Percentiles rank a stretch among this genome's conserved stretches.
These are phyloP conservation scores for Russula earlei DNA, from an alignment of 768 basidiomycete species.

Conservation along the genomic window DNA sequence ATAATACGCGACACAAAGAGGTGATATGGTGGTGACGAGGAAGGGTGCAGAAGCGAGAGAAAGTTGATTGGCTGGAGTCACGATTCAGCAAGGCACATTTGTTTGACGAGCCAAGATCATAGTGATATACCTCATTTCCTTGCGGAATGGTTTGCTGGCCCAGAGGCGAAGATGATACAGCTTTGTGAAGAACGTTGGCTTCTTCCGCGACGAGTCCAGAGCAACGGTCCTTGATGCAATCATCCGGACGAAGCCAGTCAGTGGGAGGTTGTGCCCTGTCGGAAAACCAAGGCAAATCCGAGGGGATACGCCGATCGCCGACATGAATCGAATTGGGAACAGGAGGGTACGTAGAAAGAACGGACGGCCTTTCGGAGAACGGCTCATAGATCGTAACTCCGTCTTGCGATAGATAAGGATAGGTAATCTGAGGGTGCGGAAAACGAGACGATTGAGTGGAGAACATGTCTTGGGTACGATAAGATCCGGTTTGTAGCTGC, in stretches of 20 bases:
- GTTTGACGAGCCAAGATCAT: neutral
- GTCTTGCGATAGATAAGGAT: conserved; percentile 16
- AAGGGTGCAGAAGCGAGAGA: conserved; percentile 74
- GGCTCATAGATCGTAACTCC: conserved; percentile 43
- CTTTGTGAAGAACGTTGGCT: conserved; percentile 12
- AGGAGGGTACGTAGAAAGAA: conserved; percentile 31
- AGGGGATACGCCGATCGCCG: conserved; percentile 27
- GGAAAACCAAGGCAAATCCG: conserved; percentile 15
- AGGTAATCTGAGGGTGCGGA: conserved; percentile 1
- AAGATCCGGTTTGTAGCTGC: conserved; percentile 38
- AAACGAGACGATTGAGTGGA: conserved; percentile 12
- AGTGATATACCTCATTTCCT: conserved; percentile 47
- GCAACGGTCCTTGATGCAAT: conserved; percentile 23
- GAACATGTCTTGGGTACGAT: conserved; percentile 24
- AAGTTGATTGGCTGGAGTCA: conserved; percentile 73
- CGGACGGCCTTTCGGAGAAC: conserved; percentile 37
- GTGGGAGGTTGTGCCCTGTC: conserved; percentile 25
- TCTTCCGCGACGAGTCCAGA: conserved; percentile 23
- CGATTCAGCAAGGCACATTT: neutral
- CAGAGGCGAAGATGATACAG: conserved; percentile 8
- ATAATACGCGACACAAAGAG: conserved; percentile 79
- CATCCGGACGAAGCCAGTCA: conserved; percentile 39
- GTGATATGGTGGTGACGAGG: conserved; percentile 75
- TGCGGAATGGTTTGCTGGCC: conserved; percentile 23
- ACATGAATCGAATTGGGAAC: conserved; percentile 28